These are phyloP conservation scores for Hyphodiscus sp. DNA, from an alignment of 2,329 filamentous ascomycete species.

Conservation along the genomic window DNA sequence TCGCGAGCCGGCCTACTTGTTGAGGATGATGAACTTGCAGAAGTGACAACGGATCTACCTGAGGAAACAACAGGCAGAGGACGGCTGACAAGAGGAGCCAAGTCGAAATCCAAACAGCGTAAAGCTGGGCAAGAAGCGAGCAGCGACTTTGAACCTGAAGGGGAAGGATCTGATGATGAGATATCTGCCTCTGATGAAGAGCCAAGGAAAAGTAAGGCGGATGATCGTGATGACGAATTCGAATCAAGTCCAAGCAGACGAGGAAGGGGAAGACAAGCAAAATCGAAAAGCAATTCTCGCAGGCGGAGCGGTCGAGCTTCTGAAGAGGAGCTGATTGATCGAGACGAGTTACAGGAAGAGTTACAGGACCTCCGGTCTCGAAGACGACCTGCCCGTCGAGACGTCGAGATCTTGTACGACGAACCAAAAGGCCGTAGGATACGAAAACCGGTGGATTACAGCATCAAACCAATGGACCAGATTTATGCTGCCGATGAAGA, in stretches of 20 bases:
- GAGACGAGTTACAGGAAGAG: slow-evolving; percentile 60
- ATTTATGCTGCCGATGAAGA: slow-evolving; percentile 68
- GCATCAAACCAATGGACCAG: slow-evolving; percentile 70
- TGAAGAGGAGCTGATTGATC: slow-evolving; percentile 51
- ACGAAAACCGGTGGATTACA: slow-evolving; percentile 73
- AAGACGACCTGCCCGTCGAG: slow-evolving; percentile 42
- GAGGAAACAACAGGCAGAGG: slow-evolving; percentile 21
- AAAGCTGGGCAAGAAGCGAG: slow-evolving; percentile 25
- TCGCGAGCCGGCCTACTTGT: slow-evolving; percentile 21
- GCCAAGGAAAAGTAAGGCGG: slow-evolving; percentile 33
- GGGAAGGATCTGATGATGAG: slow-evolving; percentile 45
- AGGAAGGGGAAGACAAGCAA: slow-evolving; percentile 37
- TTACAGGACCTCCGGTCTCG: slow-evolving; percentile 49
- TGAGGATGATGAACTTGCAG: slow-evolving; percentile 44
- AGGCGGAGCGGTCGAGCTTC: slow-evolving; percentile 41
- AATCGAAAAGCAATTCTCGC: slow-evolving; percentile 40
- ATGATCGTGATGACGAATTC: slow-evolving; percentile 43
- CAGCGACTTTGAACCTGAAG: slow-evolving; percentile 30
- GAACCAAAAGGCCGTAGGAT: slow-evolving; percentile 50
- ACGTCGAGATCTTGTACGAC: slow-evolving; percentile 53
- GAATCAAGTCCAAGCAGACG: slow-evolving; percentile 43
- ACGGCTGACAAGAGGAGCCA: slow-evolving; percentile 24
- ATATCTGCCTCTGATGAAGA: slow-evolving; percentile 35
- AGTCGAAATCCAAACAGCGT: slow-evolving; percentile 19
- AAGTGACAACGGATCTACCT: slow-evolving; percentile 31